Conservation (phyloP, 2,329 filamentous ascomycete species). For the Pseudogymnoascus sp. region DNA sequence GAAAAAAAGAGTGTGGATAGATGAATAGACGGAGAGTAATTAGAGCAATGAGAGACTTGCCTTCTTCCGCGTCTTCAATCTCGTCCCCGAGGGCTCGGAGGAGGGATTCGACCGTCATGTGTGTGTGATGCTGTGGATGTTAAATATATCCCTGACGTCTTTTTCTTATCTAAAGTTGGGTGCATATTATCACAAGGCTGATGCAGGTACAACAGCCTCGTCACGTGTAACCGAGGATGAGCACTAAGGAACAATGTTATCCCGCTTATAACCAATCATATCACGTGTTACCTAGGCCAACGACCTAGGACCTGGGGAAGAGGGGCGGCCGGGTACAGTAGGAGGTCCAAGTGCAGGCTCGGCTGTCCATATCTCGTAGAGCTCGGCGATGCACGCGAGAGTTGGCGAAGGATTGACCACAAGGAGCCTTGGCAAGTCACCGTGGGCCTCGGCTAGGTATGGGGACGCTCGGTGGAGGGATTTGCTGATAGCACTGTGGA, state of each 20-base stretch:
- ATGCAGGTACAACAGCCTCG: not conserved
- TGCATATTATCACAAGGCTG: no score
- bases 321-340: not conserved
- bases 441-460: not conserved
- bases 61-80: constrained; percentile 51
- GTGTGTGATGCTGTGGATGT: not conserved
- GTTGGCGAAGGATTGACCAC: not conserved
- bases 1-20: not conserved
- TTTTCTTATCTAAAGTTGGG: not conserved
- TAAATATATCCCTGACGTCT: not conserved
- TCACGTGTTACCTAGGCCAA: not conserved
- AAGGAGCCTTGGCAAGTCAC: not conserved
- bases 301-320: not conserved
- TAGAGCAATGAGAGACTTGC: constrained; percentile 29
- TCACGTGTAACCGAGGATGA: not conserved
- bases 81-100: constrained; percentile 38
- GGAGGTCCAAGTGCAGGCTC: not conserved
- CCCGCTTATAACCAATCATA: not conserved
- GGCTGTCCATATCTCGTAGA: not conserved
- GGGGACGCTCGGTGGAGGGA: not conserved
- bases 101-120: constrained; percentile 29
- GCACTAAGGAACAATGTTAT: not conserved
- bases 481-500: not conserved
- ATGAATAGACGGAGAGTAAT: not conserved
- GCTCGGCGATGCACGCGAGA: not conserved